Percentiles rank a stretch among this genome's conserved stretches.
phyloP scores from a whole-genome alignment of 139 green algal genomes.

The Dunaliella primolecta region DNA sequence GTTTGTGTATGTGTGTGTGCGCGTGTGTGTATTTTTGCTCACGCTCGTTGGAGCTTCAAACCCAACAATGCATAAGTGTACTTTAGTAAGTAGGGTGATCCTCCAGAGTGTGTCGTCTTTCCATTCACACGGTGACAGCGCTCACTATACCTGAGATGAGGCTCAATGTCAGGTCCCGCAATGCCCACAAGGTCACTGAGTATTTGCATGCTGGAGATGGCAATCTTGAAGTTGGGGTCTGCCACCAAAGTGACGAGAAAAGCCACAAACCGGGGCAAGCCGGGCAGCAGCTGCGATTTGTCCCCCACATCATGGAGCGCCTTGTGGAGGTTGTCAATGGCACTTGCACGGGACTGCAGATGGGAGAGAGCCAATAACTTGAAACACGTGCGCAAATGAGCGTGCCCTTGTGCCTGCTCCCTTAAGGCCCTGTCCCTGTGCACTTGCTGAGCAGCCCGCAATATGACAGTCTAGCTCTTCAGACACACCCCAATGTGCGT shows the following conservation, averaged over 20 bases:
- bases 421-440: too few relatives aligned
- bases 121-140: too few relatives aligned
- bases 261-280: conserved; percentile 54
- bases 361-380: too few relatives aligned
- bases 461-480: too few relatives aligned
- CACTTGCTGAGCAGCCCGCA: too few relatives aligned
- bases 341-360: conserved; percentile 35
- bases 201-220: conserved; percentile 65
- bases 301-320: conserved; percentile 41
- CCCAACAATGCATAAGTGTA: too few relatives aligned
- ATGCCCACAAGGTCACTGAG: conserved; percentile 56
- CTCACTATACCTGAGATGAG: conserved; percentile 61
- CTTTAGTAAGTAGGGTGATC: too few relatives aligned
- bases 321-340: conserved; percentile 65
- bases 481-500: too few relatives aligned
- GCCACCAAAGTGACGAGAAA: conserved; percentile 64
- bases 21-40: not conserved
- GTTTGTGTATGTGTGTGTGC: not conserved
- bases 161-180: conserved; percentile 46
- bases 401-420: too few relatives aligned
- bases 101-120: too few relatives aligned
- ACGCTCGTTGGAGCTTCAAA: too few relatives aligned
- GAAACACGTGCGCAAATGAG: too few relatives aligned
- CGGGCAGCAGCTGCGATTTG: conserved; percentile 35
- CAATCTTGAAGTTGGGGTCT: conserved; percentile 85